Evolutionary conservation across 1,284 basidiomycete species (phyloP).

Genomic region (Cryptococcus hybrid): DNA sequence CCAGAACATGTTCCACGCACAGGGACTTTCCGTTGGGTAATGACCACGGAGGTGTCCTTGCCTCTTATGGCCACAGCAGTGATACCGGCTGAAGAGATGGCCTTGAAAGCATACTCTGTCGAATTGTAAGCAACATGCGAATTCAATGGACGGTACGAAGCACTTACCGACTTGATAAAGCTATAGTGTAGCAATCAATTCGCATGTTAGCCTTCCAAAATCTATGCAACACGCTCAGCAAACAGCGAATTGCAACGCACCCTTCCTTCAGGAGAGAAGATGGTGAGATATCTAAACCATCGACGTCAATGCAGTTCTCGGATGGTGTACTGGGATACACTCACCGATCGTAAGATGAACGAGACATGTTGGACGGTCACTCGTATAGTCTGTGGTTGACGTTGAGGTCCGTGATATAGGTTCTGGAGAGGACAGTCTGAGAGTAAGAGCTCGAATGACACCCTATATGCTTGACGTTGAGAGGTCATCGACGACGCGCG

Average conservation of each 20-base stretch:
- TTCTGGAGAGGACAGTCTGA: too few relatives aligned
- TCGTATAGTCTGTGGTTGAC: too few relatives aligned
- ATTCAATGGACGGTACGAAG: background rate
- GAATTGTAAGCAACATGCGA: slow-evolving; percentile 10
- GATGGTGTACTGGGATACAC: background rate
- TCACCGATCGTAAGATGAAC: slow-evolving; percentile 50
- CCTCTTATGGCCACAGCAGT: slow-evolving; percentile 91
- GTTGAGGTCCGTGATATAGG: too few relatives aligned
- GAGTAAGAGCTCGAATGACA: too few relatives aligned
- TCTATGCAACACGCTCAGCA: background rate
- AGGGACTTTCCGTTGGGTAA: slow-evolving; percentile 98
- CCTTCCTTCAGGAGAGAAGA: slow-evolving; percentile 54
- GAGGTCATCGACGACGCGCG: slow-evolving; percentile 10
- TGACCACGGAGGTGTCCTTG: slow-evolving; percentile 90
- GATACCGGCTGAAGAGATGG: slow-evolving; percentile 93
- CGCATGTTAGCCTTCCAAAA: background rate
- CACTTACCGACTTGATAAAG: slow-evolving; percentile 90
- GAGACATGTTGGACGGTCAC: slow-evolving; percentile 28
- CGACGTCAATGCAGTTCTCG: slow-evolving; percentile 11
- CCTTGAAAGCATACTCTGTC: slow-evolving; percentile 98
- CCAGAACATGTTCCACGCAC: slow-evolving; percentile 55
- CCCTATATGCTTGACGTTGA: too few relatives aligned
- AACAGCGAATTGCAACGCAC: slow-evolving; percentile 35
- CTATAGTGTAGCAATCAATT: slow-evolving; percentile 18
- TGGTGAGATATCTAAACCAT: slow-evolving; percentile 51